Evolutionary conservation across 2,329 filamentous ascomycete species (phyloP), one percentile per base, ranked within the genome.

Genomic region (Ceratocystis diversiconidia): DNA sequence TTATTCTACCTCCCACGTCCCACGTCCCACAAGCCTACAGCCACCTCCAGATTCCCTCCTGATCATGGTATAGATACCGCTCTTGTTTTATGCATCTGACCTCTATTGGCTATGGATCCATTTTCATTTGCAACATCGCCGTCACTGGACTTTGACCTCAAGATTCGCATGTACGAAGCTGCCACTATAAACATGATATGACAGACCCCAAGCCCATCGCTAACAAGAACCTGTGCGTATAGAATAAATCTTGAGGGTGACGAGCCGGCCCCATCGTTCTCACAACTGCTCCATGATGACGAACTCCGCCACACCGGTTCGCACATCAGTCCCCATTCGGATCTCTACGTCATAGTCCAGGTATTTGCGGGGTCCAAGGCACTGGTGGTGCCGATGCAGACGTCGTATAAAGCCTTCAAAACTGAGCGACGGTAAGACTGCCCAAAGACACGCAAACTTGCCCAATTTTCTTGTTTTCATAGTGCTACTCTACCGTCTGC

Each of bases 341-440:
- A 99, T 74, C 85, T 99, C 61, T 96, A 92, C 73, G 86, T 95
- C 61, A 96, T 92, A 0, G 88, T 87, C 7, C 94, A 97, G 75
- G 82, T 97, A 71, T 99, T 92, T 88, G 90, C 92, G 12, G 91
- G 95, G 71, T 96, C 92, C 32, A 99, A 99, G 74, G 91, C 92
- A 44, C 78, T 99, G 70, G 95, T 92, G 0, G 89, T 97, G 0
- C 89, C 91, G 0, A 83, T 95, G 10, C 92, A 97, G 74, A 99
- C 94, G 2, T 83, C 90, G 28, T 97, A 97, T 77, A 96, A 91
- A 73, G 79, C 90, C 6, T 97, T 99, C 73, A 90, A 91, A 73
- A 82, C 82, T 44, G 85, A 87, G 72, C 78, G 85, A 76, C 83
- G 79, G 80, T 86, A 70, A 63, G 48, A 15, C 22, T 5, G 19